These are phyloP conservation scores for Phialocephala subalpina DNA, from an alignment of 2,329 filamentous ascomycete species.

Conservation along the genomic window DNA sequence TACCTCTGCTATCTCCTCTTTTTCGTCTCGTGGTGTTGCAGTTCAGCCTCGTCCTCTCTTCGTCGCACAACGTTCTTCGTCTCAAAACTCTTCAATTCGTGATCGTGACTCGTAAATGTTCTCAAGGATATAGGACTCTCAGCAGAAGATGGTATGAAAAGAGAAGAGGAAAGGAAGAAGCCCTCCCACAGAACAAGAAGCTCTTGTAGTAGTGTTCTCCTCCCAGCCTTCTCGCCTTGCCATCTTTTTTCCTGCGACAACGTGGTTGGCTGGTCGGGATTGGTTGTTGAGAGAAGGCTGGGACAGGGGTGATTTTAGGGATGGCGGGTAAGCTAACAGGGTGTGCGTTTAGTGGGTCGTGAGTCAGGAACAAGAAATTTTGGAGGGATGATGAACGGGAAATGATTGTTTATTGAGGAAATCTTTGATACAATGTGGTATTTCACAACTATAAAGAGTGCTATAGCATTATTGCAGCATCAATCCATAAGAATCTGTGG, in stretches of 20 bases:
- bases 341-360: not conserved
- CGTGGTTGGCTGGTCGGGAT: constrained; percentile 8
- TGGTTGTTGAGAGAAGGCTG: constrained; percentile 9
- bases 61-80: not conserved
- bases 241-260: constrained; percentile 12
- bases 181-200: not conserved
- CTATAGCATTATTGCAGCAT: too few relatives aligned
- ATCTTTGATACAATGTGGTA: too few relatives aligned
- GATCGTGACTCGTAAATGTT: not conserved
- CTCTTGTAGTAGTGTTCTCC: constrained; percentile 12
- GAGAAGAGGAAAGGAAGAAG: not conserved
- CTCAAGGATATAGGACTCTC: not conserved
- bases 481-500: too few relatives aligned
- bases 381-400: not conserved
- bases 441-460: too few relatives aligned
- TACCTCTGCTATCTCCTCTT: not conserved
- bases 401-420: not conserved
- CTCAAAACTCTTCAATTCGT: too few relatives aligned
- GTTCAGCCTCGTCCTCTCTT: not conserved
- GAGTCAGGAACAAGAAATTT: not conserved
- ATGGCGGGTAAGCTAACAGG: constrained; percentile 1
- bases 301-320: not conserved
- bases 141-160: not conserved
- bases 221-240: constrained; percentile 13
- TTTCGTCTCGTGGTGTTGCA: not conserved